Conservation (phyloP, 441 rosid species). For the Populus hybrid region DNA sequence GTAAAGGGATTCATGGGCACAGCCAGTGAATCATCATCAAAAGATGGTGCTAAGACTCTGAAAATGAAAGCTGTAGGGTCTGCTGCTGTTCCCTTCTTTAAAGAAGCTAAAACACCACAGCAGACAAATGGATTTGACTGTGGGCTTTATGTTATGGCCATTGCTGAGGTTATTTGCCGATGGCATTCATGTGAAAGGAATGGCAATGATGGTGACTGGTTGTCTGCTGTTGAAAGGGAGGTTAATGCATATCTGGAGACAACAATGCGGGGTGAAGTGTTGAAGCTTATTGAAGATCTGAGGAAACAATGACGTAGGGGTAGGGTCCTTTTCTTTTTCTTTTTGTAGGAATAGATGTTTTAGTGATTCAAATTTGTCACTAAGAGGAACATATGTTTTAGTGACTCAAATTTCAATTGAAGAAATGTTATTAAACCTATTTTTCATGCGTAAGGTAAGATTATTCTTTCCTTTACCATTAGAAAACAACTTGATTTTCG, state of each 20-base stretch:
- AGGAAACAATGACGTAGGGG: constrained; percentile 22
- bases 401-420: neutral
- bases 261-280: constrained; percentile 49
- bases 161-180: constrained; percentile 48
- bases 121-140: constrained; percentile 73
- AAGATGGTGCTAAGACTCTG: neutral
- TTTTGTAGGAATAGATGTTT: neutral
- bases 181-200: constrained; percentile 42
- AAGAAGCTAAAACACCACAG: constrained; percentile 53
- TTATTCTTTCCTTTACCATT: neutral
- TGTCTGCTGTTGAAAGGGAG: constrained; percentile 49
- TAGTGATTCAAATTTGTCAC: neutral
- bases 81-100: constrained; percentile 30
- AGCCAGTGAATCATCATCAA: constrained; percentile 16
- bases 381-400: neutral
- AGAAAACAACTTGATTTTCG: neutral
- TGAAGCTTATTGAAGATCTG: constrained; percentile 46
- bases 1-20: constrained; percentile 40
- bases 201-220: constrained; percentile 49
- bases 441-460: neutral
- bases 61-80: neutral
- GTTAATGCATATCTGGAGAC: constrained; percentile 48
- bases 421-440: too few species aligned
- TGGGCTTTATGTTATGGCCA: constrained; percentile 62
- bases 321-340: neutral